Evolutionary conservation across 192 early-diverging fungal species (phyloP).

Genomic region (Umbelopsis ramanniana): DNA sequence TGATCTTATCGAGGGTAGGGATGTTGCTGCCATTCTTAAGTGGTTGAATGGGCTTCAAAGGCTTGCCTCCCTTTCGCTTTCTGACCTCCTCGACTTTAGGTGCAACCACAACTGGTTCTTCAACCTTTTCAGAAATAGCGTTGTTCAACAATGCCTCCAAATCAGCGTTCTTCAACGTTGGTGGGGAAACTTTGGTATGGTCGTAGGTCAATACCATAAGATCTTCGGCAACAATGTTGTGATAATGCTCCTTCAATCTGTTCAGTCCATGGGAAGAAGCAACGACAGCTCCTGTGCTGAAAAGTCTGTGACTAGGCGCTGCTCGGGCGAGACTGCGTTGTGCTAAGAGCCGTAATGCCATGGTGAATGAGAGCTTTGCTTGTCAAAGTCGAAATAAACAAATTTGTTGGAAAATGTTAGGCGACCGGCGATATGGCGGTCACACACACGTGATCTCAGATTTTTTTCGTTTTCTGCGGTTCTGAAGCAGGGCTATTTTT

Average conservation of each 20-base stretch:
- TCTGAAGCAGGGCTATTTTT: not conserved
- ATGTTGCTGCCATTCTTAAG: constrained; percentile 62
- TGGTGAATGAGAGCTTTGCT: not conserved
- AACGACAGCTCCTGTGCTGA: constrained; percentile 8
- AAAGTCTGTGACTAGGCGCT: constrained; percentile 5
- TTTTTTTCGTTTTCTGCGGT: not conserved
- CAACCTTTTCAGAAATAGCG: constrained; percentile 2
- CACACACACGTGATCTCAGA: not conserved
- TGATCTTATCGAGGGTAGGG: constrained; percentile 74
- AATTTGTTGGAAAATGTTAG: constrained; percentile 9
- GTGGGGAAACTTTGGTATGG: constrained; percentile 43
- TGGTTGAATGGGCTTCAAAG: constrained; percentile 59
- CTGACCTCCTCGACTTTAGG: constrained; percentile 23
- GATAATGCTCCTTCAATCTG: constrained; percentile 56
- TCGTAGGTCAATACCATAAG: constrained; percentile 59
- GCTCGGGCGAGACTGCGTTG: not conserved
- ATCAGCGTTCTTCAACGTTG: constrained; percentile 37
- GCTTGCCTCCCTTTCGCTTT: constrained; percentile 51
- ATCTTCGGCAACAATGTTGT: constrained; percentile 52
- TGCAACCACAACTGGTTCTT: not conserved
- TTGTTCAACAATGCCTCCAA: constrained; percentile 34
- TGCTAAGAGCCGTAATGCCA: constrained; percentile 5
- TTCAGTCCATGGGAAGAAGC: constrained; percentile 38
- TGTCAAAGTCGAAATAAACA: constrained; percentile 3
- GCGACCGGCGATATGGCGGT: not conserved